Evolutionary conservation across 2,329 filamentous ascomycete genomes (phyloP), one percentile per base, ranked within the genome.

Genomic region (Fusarium verrucosum): DNA sequence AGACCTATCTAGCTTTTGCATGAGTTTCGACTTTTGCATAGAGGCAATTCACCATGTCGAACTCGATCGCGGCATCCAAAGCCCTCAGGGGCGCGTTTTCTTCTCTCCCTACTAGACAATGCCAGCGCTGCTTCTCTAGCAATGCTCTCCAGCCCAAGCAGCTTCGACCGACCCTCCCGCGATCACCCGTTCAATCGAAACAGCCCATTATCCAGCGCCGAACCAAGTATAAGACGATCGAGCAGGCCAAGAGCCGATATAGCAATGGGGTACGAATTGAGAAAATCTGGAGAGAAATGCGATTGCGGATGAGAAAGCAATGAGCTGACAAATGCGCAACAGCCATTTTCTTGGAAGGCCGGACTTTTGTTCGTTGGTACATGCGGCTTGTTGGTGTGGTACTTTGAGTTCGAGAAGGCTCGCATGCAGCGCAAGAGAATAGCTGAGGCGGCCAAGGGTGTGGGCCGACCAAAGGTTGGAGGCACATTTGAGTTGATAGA

Each of bases 271-370:
- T 85, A 81, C 63, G 82, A 65, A 37, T 17, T 23, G 22, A 17
- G 33, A 6, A 11, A 30, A 25, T 10, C 10, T 10, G 16, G 20
- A 16, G 23, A 10, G n/a, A 25, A 49, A 25, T 58, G 28, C 36
- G 44, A 49, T 10, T 8, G 9, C 9, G 16, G 16, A 36, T 45
- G 32, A 42, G 19, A 38, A 38, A 40, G 14, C 36, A 16, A 37
- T 51, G 43, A 36, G 68, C 73, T 75, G 70, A 75, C 72, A 65
- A 64, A 64, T 55, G 25, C 53, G 41, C 37, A 35, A 58, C 52
- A 93, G 89, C 95, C 95, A 26, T 98, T 99, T 81, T 97, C 94
- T 50, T 94, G 92, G 87, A 94, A 92, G 79, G 90, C 94, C 28
- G 94, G 92, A 17, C 70, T 93, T 46, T 84, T 99, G 65, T 98